Evolutionary conservation across 495 filamentous ascomycete genomes (phyloP).

Genomic region (Penicillium samsonianum): DNA sequence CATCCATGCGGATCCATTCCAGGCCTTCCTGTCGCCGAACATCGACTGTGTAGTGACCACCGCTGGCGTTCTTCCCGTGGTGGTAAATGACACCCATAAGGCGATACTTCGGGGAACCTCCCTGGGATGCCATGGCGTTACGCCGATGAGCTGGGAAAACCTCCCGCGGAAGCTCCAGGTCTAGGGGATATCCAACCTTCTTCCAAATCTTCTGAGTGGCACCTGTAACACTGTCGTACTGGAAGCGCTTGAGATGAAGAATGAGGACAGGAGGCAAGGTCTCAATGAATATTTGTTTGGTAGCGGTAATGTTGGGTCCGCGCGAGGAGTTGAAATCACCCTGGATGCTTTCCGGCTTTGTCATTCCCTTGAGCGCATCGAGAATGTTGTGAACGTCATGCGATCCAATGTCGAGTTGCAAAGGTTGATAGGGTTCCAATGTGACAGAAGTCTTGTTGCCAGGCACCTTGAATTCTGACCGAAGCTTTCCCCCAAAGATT

Average conservation of each 20-base stretch:
- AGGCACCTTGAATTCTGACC: conserved; percentile 85
- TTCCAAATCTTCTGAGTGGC: conserved; percentile 99
- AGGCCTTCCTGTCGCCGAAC: conserved; percentile 88
- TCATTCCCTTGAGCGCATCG: conserved; percentile 85
- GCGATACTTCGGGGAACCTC: conserved; percentile 74
- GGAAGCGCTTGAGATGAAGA: conserved; percentile 94
- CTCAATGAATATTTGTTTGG: conserved; percentile 95
- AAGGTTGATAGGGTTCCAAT: conserved; percentile 86
- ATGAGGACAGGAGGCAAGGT: conserved; percentile 89
- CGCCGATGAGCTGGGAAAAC: conserved; percentile 79
- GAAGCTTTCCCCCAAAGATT: conserved; percentile 90
- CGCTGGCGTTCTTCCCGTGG: conserved; percentile 92
- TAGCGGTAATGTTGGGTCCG: conserved; percentile 73
- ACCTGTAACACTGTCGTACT: conserved; percentile 81
- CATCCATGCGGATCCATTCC: conserved; percentile 95
- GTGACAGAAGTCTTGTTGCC: conserved; percentile 89
- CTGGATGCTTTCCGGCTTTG: conserved; percentile 77
- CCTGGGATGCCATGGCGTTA: conserved; percentile 59
- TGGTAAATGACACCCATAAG: conserved; percentile 95
- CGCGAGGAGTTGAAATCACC: conserved; percentile 84
- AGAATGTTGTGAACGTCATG: conserved; percentile 84
- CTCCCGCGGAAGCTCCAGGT: conserved; percentile 91
- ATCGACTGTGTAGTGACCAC: conserved; percentile 96
- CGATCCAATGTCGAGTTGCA: conserved; percentile 91
- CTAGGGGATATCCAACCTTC: conserved; percentile 90